phyloP scores from a whole-genome alignment of 129 eudicot species.

The Mikania micrantha region DNA sequence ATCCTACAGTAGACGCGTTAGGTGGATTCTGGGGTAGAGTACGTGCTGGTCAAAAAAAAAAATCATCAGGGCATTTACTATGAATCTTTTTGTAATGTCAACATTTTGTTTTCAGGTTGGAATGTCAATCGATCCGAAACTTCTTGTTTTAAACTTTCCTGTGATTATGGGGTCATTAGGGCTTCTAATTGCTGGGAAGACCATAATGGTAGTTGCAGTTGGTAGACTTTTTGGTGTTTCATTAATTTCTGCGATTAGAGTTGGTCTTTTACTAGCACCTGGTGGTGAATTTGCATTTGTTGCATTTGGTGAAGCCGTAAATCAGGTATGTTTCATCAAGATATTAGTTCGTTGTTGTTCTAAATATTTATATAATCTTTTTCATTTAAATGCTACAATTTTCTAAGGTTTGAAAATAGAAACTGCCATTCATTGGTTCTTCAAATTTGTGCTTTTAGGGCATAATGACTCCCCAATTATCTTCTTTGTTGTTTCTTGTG shows the following conservation, averaged over 20 bases:
- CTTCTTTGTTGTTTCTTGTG: slow-evolving; percentile 92
- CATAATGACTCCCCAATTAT: slow-evolving; percentile 87
- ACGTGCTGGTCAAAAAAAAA: too few species aligned
- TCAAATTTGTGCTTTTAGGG: slow-evolving; percentile 45
- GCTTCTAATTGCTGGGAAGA: slow-evolving; percentile 82
- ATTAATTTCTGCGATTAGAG: too few species aligned
- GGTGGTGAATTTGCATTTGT: slow-evolving; percentile 99
- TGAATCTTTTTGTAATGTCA: slow-evolving; percentile 3
- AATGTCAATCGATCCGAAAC: slow-evolving; percentile 99
- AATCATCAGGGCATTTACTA: not conserved
- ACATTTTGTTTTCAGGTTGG: slow-evolving; percentile 65
- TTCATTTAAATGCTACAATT: not conserved
- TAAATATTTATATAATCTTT: not conserved
- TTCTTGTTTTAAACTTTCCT: slow-evolving; percentile 86
- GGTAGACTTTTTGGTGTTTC: slow-evolving; percentile 33
- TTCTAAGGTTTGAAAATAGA: not conserved
- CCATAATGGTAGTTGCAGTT: slow-evolving; percentile 69
- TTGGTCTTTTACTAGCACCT: slow-evolving; percentile 49
- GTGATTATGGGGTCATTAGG: slow-evolving; percentile 78
- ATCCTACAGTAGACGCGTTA: too few species aligned
- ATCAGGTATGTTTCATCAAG: slow-evolving; percentile 49
- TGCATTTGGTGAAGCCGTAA: slow-evolving; percentile 99
- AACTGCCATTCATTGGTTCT: not conserved
- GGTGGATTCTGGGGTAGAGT: too few species aligned
- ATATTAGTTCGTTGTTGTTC: not conserved